These are phyloP conservation scores for Pilasporangium apinafurcum DNA, from an alignment of 352 stramenopile species.

Conservation along the genomic window DNA sequence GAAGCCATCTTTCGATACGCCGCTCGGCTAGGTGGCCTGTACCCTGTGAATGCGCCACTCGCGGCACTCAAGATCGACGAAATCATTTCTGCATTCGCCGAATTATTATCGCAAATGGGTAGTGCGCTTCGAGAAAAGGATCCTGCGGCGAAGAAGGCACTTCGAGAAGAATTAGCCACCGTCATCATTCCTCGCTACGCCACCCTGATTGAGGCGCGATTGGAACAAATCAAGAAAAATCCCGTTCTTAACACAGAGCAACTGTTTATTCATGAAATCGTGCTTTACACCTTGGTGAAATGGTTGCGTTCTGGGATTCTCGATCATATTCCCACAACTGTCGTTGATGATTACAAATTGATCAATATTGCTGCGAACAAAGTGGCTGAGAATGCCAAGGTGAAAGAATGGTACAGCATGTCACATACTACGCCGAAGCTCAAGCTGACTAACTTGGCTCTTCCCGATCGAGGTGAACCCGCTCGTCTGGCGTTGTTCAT, in stretches of 20 bases:
- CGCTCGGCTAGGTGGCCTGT: slow-evolving; percentile 25
- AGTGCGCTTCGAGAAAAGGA: slow-evolving; percentile 24
- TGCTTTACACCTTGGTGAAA: slow-evolving; percentile 20
- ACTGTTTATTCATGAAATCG: slow-evolving; percentile 27
- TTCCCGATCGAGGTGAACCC: too few species aligned
- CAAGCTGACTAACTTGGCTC: too few species aligned
- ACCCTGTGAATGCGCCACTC: slow-evolving; percentile 13
- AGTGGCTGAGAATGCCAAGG: slow-evolving; percentile 15
- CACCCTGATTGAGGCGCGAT: slow-evolving; percentile 2
- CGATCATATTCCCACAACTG: slow-evolving; percentile 26
- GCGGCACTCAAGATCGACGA: slow-evolving; percentile 30
- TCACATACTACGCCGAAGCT: too few species aligned
- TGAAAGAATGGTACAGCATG: slow-evolving; percentile 22
- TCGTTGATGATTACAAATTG: slow-evolving; percentile 21
- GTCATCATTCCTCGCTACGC: slow-evolving; percentile 6
- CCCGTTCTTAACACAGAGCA: slow-evolving; percentile 27
- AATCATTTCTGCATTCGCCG: slow-evolving; percentile 29
- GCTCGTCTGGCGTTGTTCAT: too few species aligned
- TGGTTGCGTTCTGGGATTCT: slow-evolving; percentile 16
- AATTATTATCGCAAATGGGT: slow-evolving; percentile 22
- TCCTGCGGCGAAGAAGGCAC: slow-evolving; percentile 20
- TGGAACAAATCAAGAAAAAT: slow-evolving; percentile 2
- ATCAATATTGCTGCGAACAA: slow-evolving; percentile 22
- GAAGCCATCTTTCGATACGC: slow-evolving; percentile 37
- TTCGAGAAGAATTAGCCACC: too few species aligned